These are phyloP conservation scores for Bipolaris oryzae DNA, from an alignment of 2,329 filamentous ascomycete species.

Conservation along the genomic window DNA sequence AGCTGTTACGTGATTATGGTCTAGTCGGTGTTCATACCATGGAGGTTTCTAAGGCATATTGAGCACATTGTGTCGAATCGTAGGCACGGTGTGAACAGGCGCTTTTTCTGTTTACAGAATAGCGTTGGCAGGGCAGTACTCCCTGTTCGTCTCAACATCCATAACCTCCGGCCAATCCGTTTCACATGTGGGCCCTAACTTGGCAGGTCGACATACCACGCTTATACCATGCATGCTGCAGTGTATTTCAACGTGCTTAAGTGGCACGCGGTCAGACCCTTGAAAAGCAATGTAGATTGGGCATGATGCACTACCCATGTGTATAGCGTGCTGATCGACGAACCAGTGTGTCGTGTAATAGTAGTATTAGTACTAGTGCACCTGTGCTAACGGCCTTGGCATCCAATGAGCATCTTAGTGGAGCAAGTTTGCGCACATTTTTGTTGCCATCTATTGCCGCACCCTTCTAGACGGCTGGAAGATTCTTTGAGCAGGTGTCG, in stretches of 20 bases:
- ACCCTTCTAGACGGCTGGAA: too few relatives aligned
- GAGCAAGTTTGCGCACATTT: too few relatives aligned
- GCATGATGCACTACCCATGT: background rate
- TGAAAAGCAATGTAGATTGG: background rate
- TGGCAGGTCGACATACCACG: too few relatives aligned
- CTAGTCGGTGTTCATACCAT: background rate
- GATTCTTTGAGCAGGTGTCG: background rate
- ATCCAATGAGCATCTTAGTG: too few relatives aligned
- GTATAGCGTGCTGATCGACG: background rate
- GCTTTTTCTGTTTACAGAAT: background rate
- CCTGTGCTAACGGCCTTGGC: too few relatives aligned
- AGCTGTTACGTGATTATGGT: too few relatives aligned
- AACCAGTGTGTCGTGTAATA: background rate
- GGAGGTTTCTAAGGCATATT: conserved; percentile 15
- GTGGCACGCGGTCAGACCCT: background rate
- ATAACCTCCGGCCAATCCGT: background rate
- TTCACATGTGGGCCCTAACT: background rate
- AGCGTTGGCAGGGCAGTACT: background rate
- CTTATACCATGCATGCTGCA: background rate
- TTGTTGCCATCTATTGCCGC: too few relatives aligned
- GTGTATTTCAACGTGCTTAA: too few relatives aligned
- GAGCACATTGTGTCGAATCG: conserved; percentile 27
- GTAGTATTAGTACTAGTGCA: background rate
- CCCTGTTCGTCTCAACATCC: background rate
- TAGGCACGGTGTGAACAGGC: background rate